Conservation (phyloP, 768 basidiomycete species). For the Pisolithus sp. region DNA sequence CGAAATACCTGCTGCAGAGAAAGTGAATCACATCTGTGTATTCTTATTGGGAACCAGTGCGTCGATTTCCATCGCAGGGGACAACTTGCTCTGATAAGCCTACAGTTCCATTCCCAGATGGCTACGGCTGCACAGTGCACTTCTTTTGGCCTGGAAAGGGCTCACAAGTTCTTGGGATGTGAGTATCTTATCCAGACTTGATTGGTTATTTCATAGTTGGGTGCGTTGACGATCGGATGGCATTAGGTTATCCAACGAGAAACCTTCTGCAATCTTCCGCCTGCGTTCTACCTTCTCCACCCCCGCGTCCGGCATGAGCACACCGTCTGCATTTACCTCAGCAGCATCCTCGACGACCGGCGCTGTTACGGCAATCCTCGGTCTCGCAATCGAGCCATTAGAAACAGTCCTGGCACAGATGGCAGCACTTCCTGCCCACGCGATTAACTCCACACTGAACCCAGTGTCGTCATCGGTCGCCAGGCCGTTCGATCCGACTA, state of each 20-base stretch:
- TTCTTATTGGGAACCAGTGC: conserved; percentile 75
- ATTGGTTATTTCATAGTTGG: neutral
- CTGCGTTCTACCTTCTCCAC: conserved; percentile 55
- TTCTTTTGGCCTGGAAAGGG: conserved; percentile 85
- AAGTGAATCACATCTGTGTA: conserved; percentile 81
- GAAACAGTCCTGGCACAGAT: conserved; percentile 54
- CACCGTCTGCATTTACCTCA: conserved; percentile 27
- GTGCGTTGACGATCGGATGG: neutral
- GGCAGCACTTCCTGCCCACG: conserved; percentile 32
- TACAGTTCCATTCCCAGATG: conserved; percentile 72
- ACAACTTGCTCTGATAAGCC: neutral
- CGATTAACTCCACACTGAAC: conserved; percentile 21
- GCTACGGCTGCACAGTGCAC: conserved; percentile 79
- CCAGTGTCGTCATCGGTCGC: conserved; percentile 18
- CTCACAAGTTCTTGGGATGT: conserved; percentile 84
- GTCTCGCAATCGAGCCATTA: conserved; percentile 76
- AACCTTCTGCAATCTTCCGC: conserved; percentile 85
- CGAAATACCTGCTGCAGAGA: conserved; percentile 60
- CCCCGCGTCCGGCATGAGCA: conserved; percentile 25
- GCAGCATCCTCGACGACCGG: conserved; percentile 26
- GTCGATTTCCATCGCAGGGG: conserved; percentile 12
- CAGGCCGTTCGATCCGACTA: conserved; percentile 36
- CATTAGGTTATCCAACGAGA: conserved; percentile 78
- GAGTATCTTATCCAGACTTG: conserved; percentile 22
- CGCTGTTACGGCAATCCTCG: conserved; percentile 68